Conservation (phyloP, 768 basidiomycete species). For the Termitomyces sp. region DNA sequence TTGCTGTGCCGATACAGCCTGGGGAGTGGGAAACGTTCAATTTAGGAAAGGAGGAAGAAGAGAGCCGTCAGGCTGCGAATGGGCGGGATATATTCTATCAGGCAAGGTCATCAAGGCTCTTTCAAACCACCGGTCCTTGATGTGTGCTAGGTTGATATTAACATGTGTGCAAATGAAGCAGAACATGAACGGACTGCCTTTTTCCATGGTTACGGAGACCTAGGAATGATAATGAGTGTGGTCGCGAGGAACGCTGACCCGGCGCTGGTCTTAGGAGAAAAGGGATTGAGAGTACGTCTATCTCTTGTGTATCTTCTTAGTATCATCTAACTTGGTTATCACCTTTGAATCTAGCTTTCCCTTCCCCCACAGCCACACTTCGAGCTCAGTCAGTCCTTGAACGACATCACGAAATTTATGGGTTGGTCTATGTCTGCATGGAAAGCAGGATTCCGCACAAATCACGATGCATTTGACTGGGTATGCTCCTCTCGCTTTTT, state of each 20-base stretch:
- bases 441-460: constrained; percentile 48
- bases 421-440: constrained; percentile 50
- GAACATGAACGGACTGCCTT: constrained; percentile 48
- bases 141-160: constrained; percentile 51
- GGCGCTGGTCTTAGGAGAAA: constrained; percentile 35
- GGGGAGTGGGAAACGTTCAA: neutral
- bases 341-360: neutral
- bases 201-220: constrained; percentile 63
- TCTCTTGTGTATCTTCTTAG: neutral
- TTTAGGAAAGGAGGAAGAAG: neutral
- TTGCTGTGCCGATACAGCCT: neutral
- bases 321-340: neutral
- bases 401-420: constrained; percentile 49
- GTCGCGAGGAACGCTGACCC: constrained; percentile 43
- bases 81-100: neutral
- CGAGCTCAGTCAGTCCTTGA: constrained; percentile 27
- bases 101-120: neutral
- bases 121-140: neutral
- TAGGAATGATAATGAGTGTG: constrained; percentile 62
- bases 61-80: neutral
- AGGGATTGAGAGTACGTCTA: constrained; percentile 48
- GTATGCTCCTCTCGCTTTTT: constrained; percentile 49
- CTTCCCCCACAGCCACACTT: neutral
- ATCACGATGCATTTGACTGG: constrained; percentile 55
- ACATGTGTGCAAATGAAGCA: constrained; percentile 44